Percentiles rank a stretch among this genome's conserved stretches.
phyloP scores from a whole-genome alignment of 2,329 filamentous ascomycete genomes.

The Scorias spongiosa region DNA sequence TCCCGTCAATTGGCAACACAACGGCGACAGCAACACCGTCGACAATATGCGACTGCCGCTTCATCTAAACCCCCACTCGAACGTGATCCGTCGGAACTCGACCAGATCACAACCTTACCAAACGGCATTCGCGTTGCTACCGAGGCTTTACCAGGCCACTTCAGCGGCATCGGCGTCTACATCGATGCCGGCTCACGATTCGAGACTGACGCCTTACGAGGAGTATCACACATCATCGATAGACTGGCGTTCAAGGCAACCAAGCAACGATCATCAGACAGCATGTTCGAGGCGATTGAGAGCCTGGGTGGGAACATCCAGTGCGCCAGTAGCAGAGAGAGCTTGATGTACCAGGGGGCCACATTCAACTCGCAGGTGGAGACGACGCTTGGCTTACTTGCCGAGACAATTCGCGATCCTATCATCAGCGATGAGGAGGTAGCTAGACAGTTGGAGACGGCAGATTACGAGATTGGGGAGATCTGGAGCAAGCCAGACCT shows the following conservation, averaged over 20 bases:
- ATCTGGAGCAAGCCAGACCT: constrained; percentile 97
- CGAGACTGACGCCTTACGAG: constrained; percentile 70
- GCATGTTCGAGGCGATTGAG: constrained; percentile 79
- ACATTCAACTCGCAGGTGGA: constrained; percentile 92
- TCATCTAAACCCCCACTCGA: constrained; percentile 5
- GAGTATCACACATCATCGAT: constrained; percentile 93
- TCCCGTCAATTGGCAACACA: background rate
- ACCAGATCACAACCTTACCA: constrained; percentile 71
- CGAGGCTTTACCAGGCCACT: constrained; percentile 84
- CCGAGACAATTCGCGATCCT: constrained; percentile 84
- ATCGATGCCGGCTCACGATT: constrained; percentile 90
- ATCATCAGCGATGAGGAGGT: constrained; percentile 77
- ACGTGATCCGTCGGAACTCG: constrained; percentile 72
- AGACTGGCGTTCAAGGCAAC: constrained; percentile 89
- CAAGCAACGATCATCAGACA: constrained; percentile 52
- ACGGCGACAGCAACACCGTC: background rate
- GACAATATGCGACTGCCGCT: constrained; percentile 13
- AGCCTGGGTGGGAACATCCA: constrained; percentile 89
- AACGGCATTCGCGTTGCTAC: constrained; percentile 93
- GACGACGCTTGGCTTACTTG: constrained; percentile 65
- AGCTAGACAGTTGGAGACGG: constrained; percentile 71
- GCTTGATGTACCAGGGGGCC: constrained; percentile 96
- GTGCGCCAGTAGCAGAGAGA: constrained; percentile 87
- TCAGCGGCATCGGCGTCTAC: constrained; percentile 89
- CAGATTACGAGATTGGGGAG: constrained; percentile 88